These are phyloP conservation scores for Letharia columbiana DNA, from an alignment of 495 filamentous ascomycete genomes.

Conservation along the genomic window DNA sequence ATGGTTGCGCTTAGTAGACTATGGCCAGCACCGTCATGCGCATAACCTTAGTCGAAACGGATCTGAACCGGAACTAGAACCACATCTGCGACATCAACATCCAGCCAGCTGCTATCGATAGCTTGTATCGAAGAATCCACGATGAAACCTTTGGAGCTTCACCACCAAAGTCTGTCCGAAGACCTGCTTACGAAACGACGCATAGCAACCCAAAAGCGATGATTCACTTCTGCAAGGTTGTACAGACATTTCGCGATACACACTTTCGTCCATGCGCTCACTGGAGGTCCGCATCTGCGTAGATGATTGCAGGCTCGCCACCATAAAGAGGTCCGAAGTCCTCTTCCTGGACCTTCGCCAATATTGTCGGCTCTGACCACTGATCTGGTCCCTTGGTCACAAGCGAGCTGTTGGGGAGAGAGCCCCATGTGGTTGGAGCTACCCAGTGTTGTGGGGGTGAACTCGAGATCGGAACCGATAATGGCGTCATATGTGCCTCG, in stretches of 20 bases:
- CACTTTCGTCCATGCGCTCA: constrained; percentile 1
- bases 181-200: neutral
- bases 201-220: constrained; percentile 2
- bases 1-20: constrained; percentile 6
- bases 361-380: constrained; percentile 23
- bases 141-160: constrained; percentile 15
- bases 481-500: constrained; percentile 22
- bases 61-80: constrained; percentile 9
- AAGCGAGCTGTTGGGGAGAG: constrained; percentile 21
- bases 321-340: constrained; percentile 22
- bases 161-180: neutral
- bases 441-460: constrained; percentile 21
- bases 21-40: constrained; percentile 5
- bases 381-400: constrained; percentile 25
- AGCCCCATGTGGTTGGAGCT: constrained; percentile 15
- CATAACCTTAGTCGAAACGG: constrained; percentile 18
- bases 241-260: neutral
- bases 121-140: constrained; percentile 1
- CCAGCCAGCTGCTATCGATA: constrained; percentile 9
- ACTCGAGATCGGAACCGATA: constrained; percentile 22
- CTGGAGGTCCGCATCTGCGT: constrained; percentile 13
- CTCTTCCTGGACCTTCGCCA: constrained; percentile 28
- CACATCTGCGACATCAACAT: constrained; percentile 5
- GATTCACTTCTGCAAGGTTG: constrained; percentile 10
- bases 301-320: constrained; percentile 21